Evolutionary conservation across 805 yeast genomes (phyloP), one percentile per base, ranked within the genome.

Genomic region (Wickerhamiella australiensis): DNA sequence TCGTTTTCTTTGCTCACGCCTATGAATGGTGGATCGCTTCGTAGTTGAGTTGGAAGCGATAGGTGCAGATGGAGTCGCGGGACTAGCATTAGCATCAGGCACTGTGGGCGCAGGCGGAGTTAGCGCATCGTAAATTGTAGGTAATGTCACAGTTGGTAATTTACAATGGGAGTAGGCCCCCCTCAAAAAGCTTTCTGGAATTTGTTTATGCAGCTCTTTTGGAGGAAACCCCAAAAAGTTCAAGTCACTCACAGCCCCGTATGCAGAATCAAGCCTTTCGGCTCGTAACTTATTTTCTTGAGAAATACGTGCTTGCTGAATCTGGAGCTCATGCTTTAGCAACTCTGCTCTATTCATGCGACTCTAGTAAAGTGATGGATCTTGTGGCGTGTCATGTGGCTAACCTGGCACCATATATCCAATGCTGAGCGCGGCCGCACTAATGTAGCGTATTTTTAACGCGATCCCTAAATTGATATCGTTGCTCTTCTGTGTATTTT

Each of bases 271-370:
- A 11, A 45, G 45, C 12, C 26, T 23, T 20, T 42, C 45, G 3
- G 44, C 50, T 17, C 35, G 13, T 4, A 18, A 35, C 44, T 20
- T 25, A 12, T 41, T 40, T 40, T 48, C 50, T 27, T 53, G 47
- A 25, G 47, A 46, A 27, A 50, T 53, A 18, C 54, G 51, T 12
- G 47, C 53, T 12, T 52, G 51, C 46, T 55, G 52, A 13, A 57
- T 58, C 23, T 44, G 52, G 17, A 56, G 53, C 50, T 51, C 54
- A 22, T 52, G 52, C 33, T 55, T 50, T 26, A 56, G 53, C 54
- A 51, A 55, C 11, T 50, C 52, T 21, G 56, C 50, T 21, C 43
- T 18, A 6, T 36, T 37, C 43, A 37, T 46, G 46, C 21, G 15
- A 15, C 15, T 7, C 18, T 13, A 6, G 37, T 33, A 17, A 38